Percentiles rank a stretch among this genome's conserved stretches.
Conservation (phyloP, 2,329 filamentous ascomycete genomes). For the Epichloe elymi region DNA sequence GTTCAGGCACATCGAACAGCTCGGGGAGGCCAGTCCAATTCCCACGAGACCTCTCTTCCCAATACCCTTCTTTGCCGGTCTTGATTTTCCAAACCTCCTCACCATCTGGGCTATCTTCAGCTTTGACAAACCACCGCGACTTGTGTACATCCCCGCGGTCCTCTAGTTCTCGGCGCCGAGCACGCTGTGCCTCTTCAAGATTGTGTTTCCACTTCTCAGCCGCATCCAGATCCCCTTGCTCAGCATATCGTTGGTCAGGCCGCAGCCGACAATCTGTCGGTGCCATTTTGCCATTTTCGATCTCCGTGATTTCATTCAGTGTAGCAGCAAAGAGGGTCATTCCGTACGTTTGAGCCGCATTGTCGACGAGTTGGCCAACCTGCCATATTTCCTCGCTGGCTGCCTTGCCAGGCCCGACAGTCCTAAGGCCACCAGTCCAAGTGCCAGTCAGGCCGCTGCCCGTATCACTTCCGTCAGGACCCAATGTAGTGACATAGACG, state of each 20-base stretch:
- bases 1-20: constrained; percentile 28
- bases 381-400: constrained; percentile 63
- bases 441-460: constrained; percentile 62
- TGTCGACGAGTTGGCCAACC: constrained; percentile 63
- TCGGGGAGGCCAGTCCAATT: constrained; percentile 48
- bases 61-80: constrained; percentile 77
- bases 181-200: constrained; percentile 76
- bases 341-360: constrained; percentile 70
- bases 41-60: constrained; percentile 66
- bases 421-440: constrained; percentile 65
- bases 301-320: constrained; percentile 74
- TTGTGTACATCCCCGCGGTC: constrained; percentile 56
- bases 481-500: constrained; percentile 62
- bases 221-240: constrained; percentile 67
- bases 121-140: constrained; percentile 75
- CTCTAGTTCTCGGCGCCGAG: constrained; percentile 62
- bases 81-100: constrained; percentile 67
- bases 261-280: constrained; percentile 72
- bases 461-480: constrained; percentile 49
- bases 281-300: constrained; percentile 64
- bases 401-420: constrained; percentile 48
- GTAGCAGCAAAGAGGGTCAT: constrained; percentile 74
- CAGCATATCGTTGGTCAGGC: constrained; percentile 76
- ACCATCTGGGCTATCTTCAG: constrained; percentile 42
- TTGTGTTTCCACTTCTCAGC: constrained; percentile 74